phyloP scores from a whole-genome alignment of 352 stramenopile genomes.

The Halophytophthora polymorphica region DNA sequence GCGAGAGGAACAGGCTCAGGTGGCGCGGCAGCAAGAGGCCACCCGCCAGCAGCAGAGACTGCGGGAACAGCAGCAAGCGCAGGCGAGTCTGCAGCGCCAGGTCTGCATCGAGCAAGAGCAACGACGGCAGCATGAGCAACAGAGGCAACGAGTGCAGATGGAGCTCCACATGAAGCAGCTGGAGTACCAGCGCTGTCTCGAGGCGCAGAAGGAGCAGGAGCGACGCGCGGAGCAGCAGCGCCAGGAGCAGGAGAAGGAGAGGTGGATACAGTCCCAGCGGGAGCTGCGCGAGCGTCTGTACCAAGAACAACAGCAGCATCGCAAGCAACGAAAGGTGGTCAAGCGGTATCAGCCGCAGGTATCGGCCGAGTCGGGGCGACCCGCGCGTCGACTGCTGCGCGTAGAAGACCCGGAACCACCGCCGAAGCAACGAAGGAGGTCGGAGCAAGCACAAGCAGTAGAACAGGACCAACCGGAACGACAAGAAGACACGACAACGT shows the following conservation, averaged over 20 bases:
- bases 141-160: conserved; percentile 19
- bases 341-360: neutral
- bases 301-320: conserved; percentile 11
- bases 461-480: neutral
- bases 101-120: conserved; percentile 5
- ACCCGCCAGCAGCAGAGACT: conserved; percentile 10
- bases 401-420: neutral
- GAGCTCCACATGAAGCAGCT: conserved; percentile 25
- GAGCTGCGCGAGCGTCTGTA: conserved; percentile 19
- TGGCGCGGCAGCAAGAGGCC: conserved; percentile 6
- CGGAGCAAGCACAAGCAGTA: neutral
- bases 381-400: neutral
- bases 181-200: conserved; percentile 26
- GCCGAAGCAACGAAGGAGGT: neutral
- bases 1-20: conserved; percentile 15
- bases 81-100: conserved; percentile 3
- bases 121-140: conserved; percentile 19
- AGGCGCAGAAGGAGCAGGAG: conserved; percentile 22
- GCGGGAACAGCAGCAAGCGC: conserved; percentile 11
- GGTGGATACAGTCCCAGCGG: conserved; percentile 20
- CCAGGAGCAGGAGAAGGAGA: conserved; percentile 11
- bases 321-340: neutral
- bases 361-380: neutral
- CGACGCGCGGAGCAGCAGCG: conserved; percentile 15
- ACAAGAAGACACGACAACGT: conserved; percentile 10